phyloP scores from a whole-genome alignment of 805 yeast genomes.

The Yamadazyma paraphyllophila region DNA sequence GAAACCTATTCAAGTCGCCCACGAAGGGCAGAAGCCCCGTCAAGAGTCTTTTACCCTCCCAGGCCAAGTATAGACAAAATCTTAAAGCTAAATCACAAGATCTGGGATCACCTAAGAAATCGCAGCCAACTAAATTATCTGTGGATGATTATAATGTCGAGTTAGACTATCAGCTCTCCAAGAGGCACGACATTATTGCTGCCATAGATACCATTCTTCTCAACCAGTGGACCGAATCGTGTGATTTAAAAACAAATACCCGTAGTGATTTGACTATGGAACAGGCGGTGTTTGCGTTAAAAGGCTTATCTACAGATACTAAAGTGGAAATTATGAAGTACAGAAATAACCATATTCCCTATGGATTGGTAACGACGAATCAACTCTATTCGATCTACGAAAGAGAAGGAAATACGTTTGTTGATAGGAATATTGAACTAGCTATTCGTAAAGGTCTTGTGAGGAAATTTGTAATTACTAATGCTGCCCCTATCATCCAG shows the following conservation, averaged over 20 bases:
- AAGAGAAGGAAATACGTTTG: conserved; percentile 45
- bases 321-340: conserved; percentile 39
- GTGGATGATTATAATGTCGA: conserved; percentile 35
- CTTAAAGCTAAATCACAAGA: conserved; percentile 4
- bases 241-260: conserved; percentile 25
- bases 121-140: conserved; percentile 3
- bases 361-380: conserved; percentile 38
- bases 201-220: conserved; percentile 32
- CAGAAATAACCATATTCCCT: conserved; percentile 34
- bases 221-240: conserved; percentile 41
- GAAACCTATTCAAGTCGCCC: conserved; percentile 22
- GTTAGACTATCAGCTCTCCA: conserved; percentile 36
- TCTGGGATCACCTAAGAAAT: conserved; percentile 3
- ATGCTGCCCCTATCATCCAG: conserved; percentile 46
- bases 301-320: conserved; percentile 30
- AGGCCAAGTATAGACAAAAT: conserved; percentile 20
- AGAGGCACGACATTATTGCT: conserved; percentile 25
- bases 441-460: conserved; percentile 36
- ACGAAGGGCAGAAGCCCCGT: conserved; percentile 23
- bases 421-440: conserved; percentile 45
- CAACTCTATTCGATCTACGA: conserved; percentile 51
- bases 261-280: conserved; percentile 19
- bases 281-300: conserved; percentile 31
- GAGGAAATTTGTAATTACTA: conserved; percentile 39
- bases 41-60: conserved; percentile 26